These are phyloP conservation scores for Aureobasidium sp. DNA, from an alignment of 2,329 filamentous ascomycete species.

Conservation along the genomic window DNA sequence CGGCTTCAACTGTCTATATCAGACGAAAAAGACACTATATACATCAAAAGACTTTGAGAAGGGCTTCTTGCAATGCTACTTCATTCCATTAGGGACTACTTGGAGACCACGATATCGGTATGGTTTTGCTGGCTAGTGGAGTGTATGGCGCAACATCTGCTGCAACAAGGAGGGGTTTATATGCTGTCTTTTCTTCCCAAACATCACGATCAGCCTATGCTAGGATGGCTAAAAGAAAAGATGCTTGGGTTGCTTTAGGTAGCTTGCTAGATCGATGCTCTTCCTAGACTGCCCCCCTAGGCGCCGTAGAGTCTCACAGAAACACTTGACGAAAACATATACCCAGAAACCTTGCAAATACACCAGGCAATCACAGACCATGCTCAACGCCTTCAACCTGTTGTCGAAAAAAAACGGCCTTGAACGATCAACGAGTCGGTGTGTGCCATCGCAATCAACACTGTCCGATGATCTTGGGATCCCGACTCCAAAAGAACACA, in stretches of 20 bases:
- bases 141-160: slow-evolving; percentile 13
- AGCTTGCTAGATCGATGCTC: not conserved
- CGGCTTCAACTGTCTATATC: no score
- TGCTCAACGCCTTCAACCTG: not conserved
- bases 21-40: not conserved
- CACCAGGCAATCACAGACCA: not conserved
- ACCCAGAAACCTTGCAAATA: not conserved
- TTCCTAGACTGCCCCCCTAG: not conserved
- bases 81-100: slow-evolving; percentile 15
- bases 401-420: not conserved
- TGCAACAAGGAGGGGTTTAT: slow-evolving; percentile 9
- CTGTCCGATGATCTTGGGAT: not conserved
- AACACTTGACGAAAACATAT: not conserved
- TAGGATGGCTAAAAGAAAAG: not conserved
- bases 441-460: not conserved
- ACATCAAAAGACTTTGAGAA: not conserved
- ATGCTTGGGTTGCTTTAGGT: not conserved
- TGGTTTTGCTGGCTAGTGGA: slow-evolving; percentile 15
- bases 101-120: slow-evolving; percentile 16
- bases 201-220: slow-evolving; percentile 16
- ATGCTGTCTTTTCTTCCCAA: slow-evolving; percentile 10
- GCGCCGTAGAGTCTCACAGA: not conserved
- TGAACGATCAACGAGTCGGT: not conserved
- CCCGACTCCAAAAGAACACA: not conserved
- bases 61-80: no score